Evolutionary conservation across 2,329 filamentous ascomycete species (phyloP), one percentile per base, ranked within the genome.

Genomic region (Coniosporium uncinatum): DNA sequence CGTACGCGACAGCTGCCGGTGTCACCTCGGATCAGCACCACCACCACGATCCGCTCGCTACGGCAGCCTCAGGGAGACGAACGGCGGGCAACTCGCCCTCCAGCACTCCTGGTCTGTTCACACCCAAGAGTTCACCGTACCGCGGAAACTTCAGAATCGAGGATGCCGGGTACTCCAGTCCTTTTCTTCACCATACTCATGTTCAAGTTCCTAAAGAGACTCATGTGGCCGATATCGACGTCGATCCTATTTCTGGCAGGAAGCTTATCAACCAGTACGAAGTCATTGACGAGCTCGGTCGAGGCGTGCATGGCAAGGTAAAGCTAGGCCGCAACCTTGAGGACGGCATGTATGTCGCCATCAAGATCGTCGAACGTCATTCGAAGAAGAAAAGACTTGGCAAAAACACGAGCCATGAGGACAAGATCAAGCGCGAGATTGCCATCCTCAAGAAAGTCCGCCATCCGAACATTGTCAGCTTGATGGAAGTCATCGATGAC

Each of bases 231-330:
- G 83, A 90, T 54, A 88, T 96, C 52, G 91, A 97, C 56, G 83
- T 90, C 47, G 89, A 97, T 62, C 79, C 79, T 41, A 76, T 88
- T 47, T 95, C 91, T 4, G 93, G 93, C 44, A 87, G 93, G 48
- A 98, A 98, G 67, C 76, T 90, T 40, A 95, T 98, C 71, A 98
- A 98, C 57, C 86, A 96, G 58, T 98, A 98, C 67, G 88, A 96
- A 64, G 88, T 98, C 53, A 85, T 97, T 49, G 87, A 95, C 61
- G 93, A 98, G 65, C 87, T 98, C 41, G 93, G 93, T 42, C 85
- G 93, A 45, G 93, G 93, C 39, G 88, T 95, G 54, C 93, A 98
- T 60, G 93, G 93, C 56, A 98, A 97, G 69, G 93, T 98, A 57
- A 98, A 98, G 67, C 75, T 96, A 37, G 93, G 90, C 37, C 80